Evolutionary conservation across 2,329 filamentous ascomycete genomes (phyloP).

Genomic region (Neonectria faginata): DNA sequence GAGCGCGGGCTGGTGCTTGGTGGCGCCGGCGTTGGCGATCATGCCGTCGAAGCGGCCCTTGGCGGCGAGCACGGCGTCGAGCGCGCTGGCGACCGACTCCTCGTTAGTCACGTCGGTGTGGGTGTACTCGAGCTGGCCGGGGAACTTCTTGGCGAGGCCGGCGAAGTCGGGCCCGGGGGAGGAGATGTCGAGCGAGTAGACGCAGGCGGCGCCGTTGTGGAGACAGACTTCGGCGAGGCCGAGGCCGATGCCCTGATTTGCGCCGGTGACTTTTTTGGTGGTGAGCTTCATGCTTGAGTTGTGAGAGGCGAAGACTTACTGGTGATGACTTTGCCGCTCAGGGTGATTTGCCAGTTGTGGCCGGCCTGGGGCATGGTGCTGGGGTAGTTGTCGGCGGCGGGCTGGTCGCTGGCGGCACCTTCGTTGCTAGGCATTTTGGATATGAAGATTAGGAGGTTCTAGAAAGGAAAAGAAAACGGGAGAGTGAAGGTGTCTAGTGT

Average conservation of each 20-base stretch:
- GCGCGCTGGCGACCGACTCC: constrained; percentile 53
- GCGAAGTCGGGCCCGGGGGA: constrained; percentile 43
- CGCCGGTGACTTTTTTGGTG: constrained; percentile 51
- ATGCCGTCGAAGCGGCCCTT: constrained; percentile 60
- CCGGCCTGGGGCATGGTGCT: constrained; percentile 49
- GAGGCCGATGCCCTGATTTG: constrained; percentile 59
- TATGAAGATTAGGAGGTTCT: not conserved
- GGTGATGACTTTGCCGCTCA: constrained; percentile 54
- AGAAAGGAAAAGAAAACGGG: not conserved
- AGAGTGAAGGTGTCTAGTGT: not conserved
- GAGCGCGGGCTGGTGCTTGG: constrained; percentile 63
- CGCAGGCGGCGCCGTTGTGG: constrained; percentile 54
- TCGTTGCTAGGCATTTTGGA: constrained; percentile 22
- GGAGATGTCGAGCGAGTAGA: constrained; percentile 45
- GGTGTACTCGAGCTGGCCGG: constrained; percentile 57
- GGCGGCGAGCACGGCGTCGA: constrained; percentile 54
- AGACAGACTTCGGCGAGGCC: constrained; percentile 61
- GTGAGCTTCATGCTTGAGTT: constrained; percentile 6
- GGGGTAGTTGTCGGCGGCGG: constrained; percentile 34
- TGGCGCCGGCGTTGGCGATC: constrained; percentile 63
- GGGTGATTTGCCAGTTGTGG: constrained; percentile 52
- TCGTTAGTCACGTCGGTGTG: constrained; percentile 60
- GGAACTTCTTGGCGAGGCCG: constrained; percentile 53
- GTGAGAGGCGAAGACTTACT: constrained; percentile 44
- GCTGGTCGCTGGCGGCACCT: constrained; percentile 2